Evolutionary conservation across 2,329 filamentous ascomycete species (phyloP), one percentile per base, ranked within the genome.

Genomic region (Alternaria triticina): DNA sequence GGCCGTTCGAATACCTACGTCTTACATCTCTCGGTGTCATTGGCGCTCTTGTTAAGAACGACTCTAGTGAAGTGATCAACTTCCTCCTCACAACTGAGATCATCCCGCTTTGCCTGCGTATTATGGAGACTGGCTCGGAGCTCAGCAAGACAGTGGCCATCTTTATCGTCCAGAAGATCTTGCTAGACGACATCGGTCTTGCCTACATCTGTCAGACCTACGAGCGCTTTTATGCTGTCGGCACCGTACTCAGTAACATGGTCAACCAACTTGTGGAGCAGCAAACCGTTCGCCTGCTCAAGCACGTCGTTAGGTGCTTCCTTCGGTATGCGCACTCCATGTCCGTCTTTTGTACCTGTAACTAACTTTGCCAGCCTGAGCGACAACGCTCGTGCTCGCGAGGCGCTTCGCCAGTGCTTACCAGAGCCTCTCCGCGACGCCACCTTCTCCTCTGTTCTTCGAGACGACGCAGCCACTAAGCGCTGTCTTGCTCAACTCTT

Each of bases 181-280:
- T 99, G 56, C 88, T 99, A 3, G 96, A 99, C 77, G 96, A 99
- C 75, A 95, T 97, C 74, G 96, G 96, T 5, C 87, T 99, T 66
- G 96, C 96, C 76, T 99, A 99, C 81, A 99, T 99, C 62, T 99
- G 96, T 82, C 95, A 96, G 69, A 99, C 96, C 1, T 99, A 99
- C 75, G 96, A 99, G 84, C 89, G 96, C 20, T 99, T 99, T 82
- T 99, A 98, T 73, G 96, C 96, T 8, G 96, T 99, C 6, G 96
- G 96, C 6, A 99, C 96, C 1, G 96, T 99, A 6, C 85, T 99
- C 43, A 97, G 93, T 83, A 99, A 98, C 79, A 99, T 99, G 96
- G 96, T 99, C 61, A 94, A 91, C 57, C 95, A 98, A 82, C 87
- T 99, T 40, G 96, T 98, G 43, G 96, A 99, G 81, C 95, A 97